Evolutionary conservation across 768 basidiomycete genomes (phyloP).

Genomic region (Pulveroboletus sp.): DNA sequence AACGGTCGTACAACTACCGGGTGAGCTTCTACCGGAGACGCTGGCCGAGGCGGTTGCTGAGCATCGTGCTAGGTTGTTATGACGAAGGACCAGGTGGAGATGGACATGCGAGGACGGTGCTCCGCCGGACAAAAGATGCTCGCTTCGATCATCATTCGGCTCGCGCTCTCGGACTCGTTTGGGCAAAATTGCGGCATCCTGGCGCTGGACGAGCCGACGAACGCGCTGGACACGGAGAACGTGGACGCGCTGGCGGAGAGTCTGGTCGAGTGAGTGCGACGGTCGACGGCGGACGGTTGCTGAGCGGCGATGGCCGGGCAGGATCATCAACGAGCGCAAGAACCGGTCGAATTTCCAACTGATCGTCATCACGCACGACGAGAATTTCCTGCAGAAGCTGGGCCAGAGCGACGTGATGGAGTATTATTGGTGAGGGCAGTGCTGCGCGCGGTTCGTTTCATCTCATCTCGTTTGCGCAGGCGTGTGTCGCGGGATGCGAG

Average conservation of each 20-base stretch:
- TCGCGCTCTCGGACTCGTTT: conserved; percentile 96
- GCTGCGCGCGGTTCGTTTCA: background rate
- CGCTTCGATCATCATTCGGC: conserved; percentile 94
- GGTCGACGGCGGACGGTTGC: background rate
- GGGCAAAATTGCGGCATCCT: conserved; percentile 97
- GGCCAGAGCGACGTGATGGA: conserved; percentile 93
- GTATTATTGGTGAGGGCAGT: conserved; percentile 69
- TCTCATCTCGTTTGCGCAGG: conserved; percentile 40
- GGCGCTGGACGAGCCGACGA: conserved; percentile 96
- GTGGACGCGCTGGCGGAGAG: conserved; percentile 91
- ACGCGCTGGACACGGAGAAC: conserved; percentile 93
- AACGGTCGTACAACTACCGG: conserved; percentile 94
- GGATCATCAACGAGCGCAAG: conserved; percentile 92
- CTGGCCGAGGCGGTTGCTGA: conserved; percentile 15
- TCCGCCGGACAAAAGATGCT: conserved; percentile 99
- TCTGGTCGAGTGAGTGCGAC: conserved; percentile 74
- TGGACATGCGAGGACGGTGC: conserved; percentile 99
- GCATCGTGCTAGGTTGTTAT: conserved; percentile 74
- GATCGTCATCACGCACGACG: conserved; percentile 96
- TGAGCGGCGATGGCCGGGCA: conserved; percentile 26
- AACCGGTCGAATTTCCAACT: conserved; percentile 91
- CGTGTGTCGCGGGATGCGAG: conserved; percentile 66
- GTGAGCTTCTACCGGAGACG: conserved; percentile 40
- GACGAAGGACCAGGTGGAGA: conserved; percentile 98
- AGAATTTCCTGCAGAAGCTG: conserved; percentile 86